Evolutionary conservation across 1,284 basidiomycete species (phyloP), one percentile per base, ranked within the genome.

Genomic region (Puccinia coronata): DNA sequence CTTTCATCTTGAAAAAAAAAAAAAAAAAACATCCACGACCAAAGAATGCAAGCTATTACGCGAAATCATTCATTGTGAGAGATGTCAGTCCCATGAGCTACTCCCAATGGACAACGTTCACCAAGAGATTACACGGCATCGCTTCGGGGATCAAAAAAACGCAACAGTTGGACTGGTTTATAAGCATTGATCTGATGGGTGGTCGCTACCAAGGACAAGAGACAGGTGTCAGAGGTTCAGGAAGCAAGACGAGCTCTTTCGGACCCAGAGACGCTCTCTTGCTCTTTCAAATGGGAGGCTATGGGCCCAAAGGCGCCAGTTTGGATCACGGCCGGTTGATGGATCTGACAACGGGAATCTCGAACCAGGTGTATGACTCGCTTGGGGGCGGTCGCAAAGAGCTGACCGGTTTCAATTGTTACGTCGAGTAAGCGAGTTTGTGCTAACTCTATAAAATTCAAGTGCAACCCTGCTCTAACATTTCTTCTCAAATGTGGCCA

Each of bases 21-120:
- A n/a, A n/a, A n/a, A n/a, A n/a, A n/a, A n/a, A n/a, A n/a, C n/a
- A 36, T 39, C 59, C 14, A 12, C 59, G 8, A 63, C 18, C 34
- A 61, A n/a, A 76, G 55, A 59, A 76, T 47, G 59, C 36, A n/a
- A 76, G 49, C 20, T 76, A 63, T 31, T 76, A 76, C 47, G 73
- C 73, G 18, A 76, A 76, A 59, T 76, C 73, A 8, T 61, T 59
- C 39, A 51, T 76, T 41, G 57, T 76, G 14, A 57, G 73, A n/a
- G 55, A 76, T 25, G 12, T n/a, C 20, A 57, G 36, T 34, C 57
- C 55, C 34, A 8, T 76, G 25, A 57, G 8, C 12, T 63, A 61
- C 57, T 31, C 28, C 31, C 34, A 63, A 47, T 76, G 73, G 73
- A 57, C n/a, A n/a, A 41, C 6, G 9, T 61, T 76, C 36, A 76